Base-by-base conservation (phyloP, 148 eudicot genomes). In the Polygonum aviculare region DNA sequence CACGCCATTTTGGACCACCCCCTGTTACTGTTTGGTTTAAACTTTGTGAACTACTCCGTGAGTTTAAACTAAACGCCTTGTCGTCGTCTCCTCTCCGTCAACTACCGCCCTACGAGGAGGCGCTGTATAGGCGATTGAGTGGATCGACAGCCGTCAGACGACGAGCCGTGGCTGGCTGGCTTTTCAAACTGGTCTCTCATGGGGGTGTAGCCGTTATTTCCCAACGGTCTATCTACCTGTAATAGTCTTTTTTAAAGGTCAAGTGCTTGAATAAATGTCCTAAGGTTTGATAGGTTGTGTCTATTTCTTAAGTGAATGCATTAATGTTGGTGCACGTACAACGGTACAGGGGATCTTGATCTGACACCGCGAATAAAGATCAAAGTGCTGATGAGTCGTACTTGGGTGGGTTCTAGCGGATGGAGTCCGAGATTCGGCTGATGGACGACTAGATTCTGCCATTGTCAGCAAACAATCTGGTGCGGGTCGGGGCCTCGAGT, bases 301-400 rank as follows among this genome's bases (percentile, higher is more conserved):
- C 1, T 26, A 26, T 26, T 26, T 26, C 31, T 26, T 26, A 26
- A 26, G 31, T 26, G 31, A 26, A 26, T 26, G 31, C 31, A 26
- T 26, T 26, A 9, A 7, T 76, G 77, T 81, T 69, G 94, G 83
- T 57, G 75, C 85, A 76, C 89, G 90, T 11, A 81, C 83, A 14
- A 50, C 85, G 12, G 90, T 11, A 81, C 83, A 14, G 47, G 86
- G 12, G 90, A 87, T 78, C 79, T 78, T 4, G 90, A 92, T 77
- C 65, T 88, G 4, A 73, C 80, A 0, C 95, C 93, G 2, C 2
- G 9, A 54, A 78, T 90, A 76, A 88, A 85, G 79, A 90, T 92
- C 72, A 81, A 48, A 71, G 97, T 95, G 87, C 82, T 88, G 83
- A 90, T 78, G 90, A 90, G 80, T 82, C 93, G 0, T 92, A 78